A percentile compares a stretch with the other conserved stretches of the same genome.
Conservation (phyloP, 2,329 filamentous ascomycete genomes). For the Gyromitra esculenta region DNA sequence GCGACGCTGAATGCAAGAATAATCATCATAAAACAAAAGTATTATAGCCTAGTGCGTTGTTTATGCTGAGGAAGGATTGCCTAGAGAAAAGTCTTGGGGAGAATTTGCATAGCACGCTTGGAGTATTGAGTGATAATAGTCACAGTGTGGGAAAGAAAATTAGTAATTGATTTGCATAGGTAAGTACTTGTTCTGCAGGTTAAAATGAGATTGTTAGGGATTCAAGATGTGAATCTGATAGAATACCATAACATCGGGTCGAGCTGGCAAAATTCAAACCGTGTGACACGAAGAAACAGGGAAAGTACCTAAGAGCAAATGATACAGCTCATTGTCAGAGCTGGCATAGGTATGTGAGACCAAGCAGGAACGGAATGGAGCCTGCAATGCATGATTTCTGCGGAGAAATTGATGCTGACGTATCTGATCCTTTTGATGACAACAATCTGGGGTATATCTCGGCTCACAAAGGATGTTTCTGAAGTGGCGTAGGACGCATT, state of each 20-base stretch:
- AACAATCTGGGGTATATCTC: constrained; percentile 35
- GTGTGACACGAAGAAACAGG: constrained; percentile 30
- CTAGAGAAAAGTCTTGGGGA: constrained; percentile 4
- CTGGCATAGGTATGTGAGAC: constrained; percentile 32
- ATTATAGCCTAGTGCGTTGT: not conserved
- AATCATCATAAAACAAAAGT: constrained; percentile 10
- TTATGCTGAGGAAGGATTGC: not conserved
- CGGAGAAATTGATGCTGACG: constrained; percentile 43
- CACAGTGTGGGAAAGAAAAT: not conserved
- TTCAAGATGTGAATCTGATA: constrained; percentile 24
- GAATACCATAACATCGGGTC: not conserved
- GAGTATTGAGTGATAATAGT: constrained; percentile 6
- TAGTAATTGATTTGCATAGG: not conserved
- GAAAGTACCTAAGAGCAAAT: constrained; percentile 32
- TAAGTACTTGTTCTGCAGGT: constrained; percentile 1
- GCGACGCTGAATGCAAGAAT: constrained; percentile 4
- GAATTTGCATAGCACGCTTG: constrained; percentile 7
- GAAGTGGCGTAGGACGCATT: constrained; percentile 29
- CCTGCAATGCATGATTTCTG: constrained; percentile 36
- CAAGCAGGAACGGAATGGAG: constrained; percentile 24
- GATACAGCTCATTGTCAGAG: constrained; percentile 32
- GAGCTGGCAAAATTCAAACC: constrained; percentile 7
- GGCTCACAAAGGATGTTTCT: constrained; percentile 19
- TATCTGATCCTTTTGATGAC: constrained; percentile 38
- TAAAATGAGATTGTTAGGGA: constrained; percentile 14